Evolutionary conservation across 1,284 basidiomycete species (phyloP), one percentile per base, ranked within the genome.

Genomic region (Porphyrellus sp.): DNA sequence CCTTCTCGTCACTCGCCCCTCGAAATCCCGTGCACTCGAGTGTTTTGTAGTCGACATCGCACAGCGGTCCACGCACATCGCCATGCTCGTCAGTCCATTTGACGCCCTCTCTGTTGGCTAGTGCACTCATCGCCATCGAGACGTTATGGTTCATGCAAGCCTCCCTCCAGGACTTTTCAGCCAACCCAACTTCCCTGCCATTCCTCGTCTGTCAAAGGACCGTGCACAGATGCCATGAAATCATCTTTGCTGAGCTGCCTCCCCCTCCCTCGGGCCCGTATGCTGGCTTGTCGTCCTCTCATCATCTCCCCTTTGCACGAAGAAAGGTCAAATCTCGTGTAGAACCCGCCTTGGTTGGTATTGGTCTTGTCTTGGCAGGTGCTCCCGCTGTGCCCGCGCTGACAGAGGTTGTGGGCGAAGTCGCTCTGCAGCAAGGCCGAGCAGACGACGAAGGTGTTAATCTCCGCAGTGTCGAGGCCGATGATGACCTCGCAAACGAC

Each of bases 121-220:
- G 47, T 54, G 35, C 52, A 51, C 67, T 62, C 49, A 60, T 57
- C 34, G 43, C 27, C 53, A 34, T 34, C 13, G 65, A 96, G 94
- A 97, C 95, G 0, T 75, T 98, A 46, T 98, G 94, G 93, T 97
- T 94, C 71, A 94, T 98, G 87, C 95, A 98, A 81, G 90, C 93
- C 21, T 85, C 90, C 27, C 77, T 98, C n/a, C 85, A 82, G 57
- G 95, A 98, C 70, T 77, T 97, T n/a, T 81, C 89, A 0, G 68
- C 74, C 5, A 74, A 77, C 13, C 78, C 83, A 40, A 81, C 85
- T 54, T 86, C 93, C 2, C 81, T 79, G 24, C 89, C 93, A 1
- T 98, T 99, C 72, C 75, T 83, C 53, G 89, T 97, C 58, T 99
- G 97, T 73, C 93, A 95, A 71, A 83, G 97, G 54, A 84, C 95